Evolutionary conservation across 2,329 filamentous ascomycete species (phyloP).

Genomic region (Cordyceps cicadae): DNA sequence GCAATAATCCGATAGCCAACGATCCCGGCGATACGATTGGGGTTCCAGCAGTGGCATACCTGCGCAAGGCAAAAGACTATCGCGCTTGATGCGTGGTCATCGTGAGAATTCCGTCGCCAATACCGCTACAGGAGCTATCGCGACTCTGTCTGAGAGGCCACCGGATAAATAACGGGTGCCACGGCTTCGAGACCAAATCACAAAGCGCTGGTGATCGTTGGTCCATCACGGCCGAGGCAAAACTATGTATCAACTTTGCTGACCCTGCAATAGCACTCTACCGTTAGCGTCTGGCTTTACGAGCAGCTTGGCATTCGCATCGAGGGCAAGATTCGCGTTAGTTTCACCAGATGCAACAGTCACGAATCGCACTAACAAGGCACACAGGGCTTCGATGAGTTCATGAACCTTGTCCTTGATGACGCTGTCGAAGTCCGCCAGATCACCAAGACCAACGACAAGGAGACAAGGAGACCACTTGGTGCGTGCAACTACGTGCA

Average conservation of each 20-base stretch:
- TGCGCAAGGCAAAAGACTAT: not conserved
- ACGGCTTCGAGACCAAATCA: not conserved
- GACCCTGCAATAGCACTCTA: slow-evolving; percentile 51
- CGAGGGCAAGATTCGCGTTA: slow-evolving; percentile 88
- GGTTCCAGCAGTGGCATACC: not conserved
- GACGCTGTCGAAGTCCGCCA: slow-evolving; percentile 89
- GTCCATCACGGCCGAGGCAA: not conserved
- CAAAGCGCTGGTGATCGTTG: not conserved
- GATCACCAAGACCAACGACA: slow-evolving; percentile 66
- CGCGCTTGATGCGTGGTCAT: not conserved
- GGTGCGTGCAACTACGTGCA: slow-evolving; percentile 44
- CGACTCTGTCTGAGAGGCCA: not conserved
- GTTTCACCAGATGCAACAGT: slow-evolving; percentile 22
- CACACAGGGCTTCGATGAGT: slow-evolving; percentile 90
- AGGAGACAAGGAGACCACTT: slow-evolving; percentile 68
- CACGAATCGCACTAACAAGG: slow-evolving; percentile 56
- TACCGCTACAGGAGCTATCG: not conserved
- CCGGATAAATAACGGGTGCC: not conserved
- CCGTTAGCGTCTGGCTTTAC: slow-evolving; percentile 92
- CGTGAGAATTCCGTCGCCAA: not conserved
- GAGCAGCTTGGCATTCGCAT: slow-evolving; percentile 92
- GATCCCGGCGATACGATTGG: not conserved
- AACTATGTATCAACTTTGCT: slow-evolving; percentile 10
- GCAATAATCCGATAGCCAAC: slow-evolving; percentile 21
- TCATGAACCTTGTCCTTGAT: slow-evolving; percentile 97